phyloP scores from a whole-genome alignment of 2,329 filamentous ascomycete species.

The Clonostachys rhizophaga region DNA sequence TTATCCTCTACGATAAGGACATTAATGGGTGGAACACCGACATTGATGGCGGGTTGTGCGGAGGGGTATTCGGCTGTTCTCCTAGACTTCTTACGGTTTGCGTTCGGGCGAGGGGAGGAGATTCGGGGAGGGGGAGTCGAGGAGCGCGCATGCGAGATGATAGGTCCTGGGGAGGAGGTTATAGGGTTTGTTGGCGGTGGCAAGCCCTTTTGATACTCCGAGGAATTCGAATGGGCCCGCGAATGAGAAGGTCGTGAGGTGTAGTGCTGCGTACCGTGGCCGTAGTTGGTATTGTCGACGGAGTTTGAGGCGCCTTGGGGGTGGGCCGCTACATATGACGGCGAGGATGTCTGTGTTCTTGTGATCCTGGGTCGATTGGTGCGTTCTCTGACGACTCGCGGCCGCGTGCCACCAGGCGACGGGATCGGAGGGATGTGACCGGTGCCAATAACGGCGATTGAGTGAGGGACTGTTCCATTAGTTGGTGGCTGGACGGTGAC shows the following conservation, averaged over 20 bases:
- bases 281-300: conserved; percentile 25
- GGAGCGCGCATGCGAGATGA: conserved; percentile 28
- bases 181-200: conserved; percentile 28
- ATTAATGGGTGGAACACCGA: conserved; percentile 89
- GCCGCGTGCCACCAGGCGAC: conserved; percentile 67
- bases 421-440: conserved; percentile 77
- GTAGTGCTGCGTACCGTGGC: conserved; percentile 21
- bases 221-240: conserved; percentile 54
- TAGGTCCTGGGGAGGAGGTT: neutral
- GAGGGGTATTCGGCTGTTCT: conserved; percentile 44
- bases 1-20: conserved; percentile 98
- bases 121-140: conserved; percentile 47
- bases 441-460: conserved; percentile 76
- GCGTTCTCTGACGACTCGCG: conserved; percentile 51
- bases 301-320: conserved; percentile 30
- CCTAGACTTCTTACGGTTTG: conserved; percentile 26
- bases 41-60: conserved; percentile 66
- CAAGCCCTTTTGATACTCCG: conserved; percentile 42
- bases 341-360: conserved; percentile 76
- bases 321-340: conserved; percentile 57
- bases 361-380: conserved; percentile 55
- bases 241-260: conserved; percentile 39
- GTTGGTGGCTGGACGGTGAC: conserved; percentile 28
- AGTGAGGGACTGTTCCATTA: conserved; percentile 39
- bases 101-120: conserved; percentile 40